These are phyloP conservation scores for Nepenthes alata DNA, from an alignment of 179 eudicot genomes.

Conservation along the genomic window DNA sequence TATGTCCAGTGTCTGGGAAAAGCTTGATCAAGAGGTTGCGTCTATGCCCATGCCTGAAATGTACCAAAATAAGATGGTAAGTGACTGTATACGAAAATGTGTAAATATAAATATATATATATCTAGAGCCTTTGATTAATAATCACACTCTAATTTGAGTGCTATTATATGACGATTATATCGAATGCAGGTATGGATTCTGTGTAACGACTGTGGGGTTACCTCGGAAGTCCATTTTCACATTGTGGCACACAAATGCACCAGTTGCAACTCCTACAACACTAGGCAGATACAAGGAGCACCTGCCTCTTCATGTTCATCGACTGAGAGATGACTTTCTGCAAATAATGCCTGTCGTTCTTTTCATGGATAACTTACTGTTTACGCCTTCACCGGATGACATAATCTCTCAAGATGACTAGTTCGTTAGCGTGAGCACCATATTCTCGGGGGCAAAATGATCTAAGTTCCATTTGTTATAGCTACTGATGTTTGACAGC, in stretches of 20 bases:
- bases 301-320: conserved; percentile 11
- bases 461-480: too few species aligned
- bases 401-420: too few species aligned
- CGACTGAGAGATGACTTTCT: neutral
- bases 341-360: too few species aligned
- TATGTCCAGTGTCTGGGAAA: conserved; percentile 44
- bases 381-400: too few species aligned
- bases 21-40: conserved; percentile 47
- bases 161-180: neutral
- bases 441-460: too few species aligned
- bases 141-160: neutral
- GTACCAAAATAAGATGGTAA: conserved; percentile 36
- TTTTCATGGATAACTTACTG: too few species aligned
- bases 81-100: neutral
- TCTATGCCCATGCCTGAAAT: conserved; percentile 32
- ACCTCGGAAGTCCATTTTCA: conserved; percentile 31
- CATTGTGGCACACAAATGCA: conserved; percentile 33
- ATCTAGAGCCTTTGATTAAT: too few species aligned
- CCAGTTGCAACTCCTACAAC: conserved; percentile 32
- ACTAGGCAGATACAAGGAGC: conserved; percentile 26
- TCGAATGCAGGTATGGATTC: conserved; percentile 24
- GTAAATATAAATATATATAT: too few species aligned
- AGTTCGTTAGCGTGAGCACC: too few species aligned
- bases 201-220: conserved; percentile 38
- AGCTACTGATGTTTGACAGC: too few species aligned